Conservation (phyloP, 208 protist species). For the Wallacemonas rigidus region DNA sequence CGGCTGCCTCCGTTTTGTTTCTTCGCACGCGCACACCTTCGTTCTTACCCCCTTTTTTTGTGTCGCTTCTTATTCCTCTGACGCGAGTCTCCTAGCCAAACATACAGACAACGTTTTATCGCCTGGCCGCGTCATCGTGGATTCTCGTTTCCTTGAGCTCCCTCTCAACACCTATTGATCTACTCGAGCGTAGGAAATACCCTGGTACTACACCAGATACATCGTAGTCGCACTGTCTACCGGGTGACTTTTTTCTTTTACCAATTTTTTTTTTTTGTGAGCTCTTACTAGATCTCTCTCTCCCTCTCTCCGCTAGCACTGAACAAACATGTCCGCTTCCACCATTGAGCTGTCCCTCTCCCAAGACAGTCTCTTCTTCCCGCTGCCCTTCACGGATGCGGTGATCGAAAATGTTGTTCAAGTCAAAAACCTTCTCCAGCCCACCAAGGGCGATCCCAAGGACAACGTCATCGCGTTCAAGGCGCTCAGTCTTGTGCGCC, state of each 20-base stretch:
- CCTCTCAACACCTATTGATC: too few species aligned
- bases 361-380: constrained; percentile 81
- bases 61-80: constrained; percentile 12
- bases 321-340: constrained; percentile 20
- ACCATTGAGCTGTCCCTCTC: constrained; percentile 51
- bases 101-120: too few species aligned
- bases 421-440: constrained; percentile 52
- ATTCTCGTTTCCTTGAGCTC: too few species aligned
- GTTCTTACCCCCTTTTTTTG: constrained; percentile 21
- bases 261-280: constrained; percentile 12
- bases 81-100: constrained; percentile 7
- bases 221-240: too few species aligned
- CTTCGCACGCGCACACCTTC: not conserved
- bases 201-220: too few species aligned
- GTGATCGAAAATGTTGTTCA: constrained; percentile 83
- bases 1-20: not conserved
- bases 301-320: not conserved
- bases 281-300: constrained; percentile 1
- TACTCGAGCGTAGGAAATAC: too few species aligned
- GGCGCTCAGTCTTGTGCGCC: constrained; percentile 62
- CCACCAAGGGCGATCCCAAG: constrained; percentile 28
- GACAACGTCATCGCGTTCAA: constrained; percentile 80
- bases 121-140: too few species aligned
- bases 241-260: not conserved
- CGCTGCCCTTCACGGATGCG: constrained; percentile 65